A percentile compares a stretch with the other conserved stretches of the same genome.
These are phyloP conservation scores for Aspergillus costaricaensis DNA, from an alignment of 2,329 filamentous ascomycete genomes.

Conservation along the genomic window DNA sequence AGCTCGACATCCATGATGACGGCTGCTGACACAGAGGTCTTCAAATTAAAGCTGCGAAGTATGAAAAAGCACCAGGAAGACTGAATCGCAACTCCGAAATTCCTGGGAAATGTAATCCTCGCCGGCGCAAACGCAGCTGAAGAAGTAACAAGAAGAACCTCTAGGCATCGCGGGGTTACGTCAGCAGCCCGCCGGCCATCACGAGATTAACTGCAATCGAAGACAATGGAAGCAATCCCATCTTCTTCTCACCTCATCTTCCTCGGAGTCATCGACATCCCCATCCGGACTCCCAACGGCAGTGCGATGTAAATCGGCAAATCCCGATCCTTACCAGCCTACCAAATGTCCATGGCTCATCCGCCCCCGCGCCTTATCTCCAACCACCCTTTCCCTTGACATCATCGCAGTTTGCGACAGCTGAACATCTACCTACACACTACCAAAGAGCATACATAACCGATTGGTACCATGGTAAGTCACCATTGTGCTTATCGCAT, in stretches of 20 bases:
- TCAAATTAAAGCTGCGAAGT: no score
- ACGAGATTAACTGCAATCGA: background rate
- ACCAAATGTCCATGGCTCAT: background rate
- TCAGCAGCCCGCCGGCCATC: constrained; percentile 3
- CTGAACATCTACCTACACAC: background rate
- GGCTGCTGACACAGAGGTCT: constrained; percentile 1
- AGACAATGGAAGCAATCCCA: background rate
- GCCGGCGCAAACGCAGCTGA: background rate
- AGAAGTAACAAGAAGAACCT: background rate
- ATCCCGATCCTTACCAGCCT: background rate
- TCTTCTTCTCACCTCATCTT: background rate
- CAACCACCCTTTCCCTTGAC: constrained; percentile 7
- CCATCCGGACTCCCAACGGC: background rate
- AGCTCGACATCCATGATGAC: constrained; percentile 70
- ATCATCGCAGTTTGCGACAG: constrained; percentile 4
- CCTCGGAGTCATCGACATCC: background rate
- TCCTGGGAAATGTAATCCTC: background rate
- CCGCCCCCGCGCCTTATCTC: background rate
- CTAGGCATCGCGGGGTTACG: constrained; percentile 6
- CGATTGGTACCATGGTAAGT: constrained; percentile 23
- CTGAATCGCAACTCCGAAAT: background rate
- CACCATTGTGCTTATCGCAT: background rate
- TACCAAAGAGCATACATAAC: background rate
- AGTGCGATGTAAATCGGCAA: background rate
- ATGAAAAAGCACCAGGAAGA: background rate